A percentile compares a stretch with the other conserved stretches of the same genome.
These are phyloP conservation scores for Apophysomyces elegans DNA, from an alignment of 371 early-diverging fungal genomes.

Conservation along the genomic window DNA sequence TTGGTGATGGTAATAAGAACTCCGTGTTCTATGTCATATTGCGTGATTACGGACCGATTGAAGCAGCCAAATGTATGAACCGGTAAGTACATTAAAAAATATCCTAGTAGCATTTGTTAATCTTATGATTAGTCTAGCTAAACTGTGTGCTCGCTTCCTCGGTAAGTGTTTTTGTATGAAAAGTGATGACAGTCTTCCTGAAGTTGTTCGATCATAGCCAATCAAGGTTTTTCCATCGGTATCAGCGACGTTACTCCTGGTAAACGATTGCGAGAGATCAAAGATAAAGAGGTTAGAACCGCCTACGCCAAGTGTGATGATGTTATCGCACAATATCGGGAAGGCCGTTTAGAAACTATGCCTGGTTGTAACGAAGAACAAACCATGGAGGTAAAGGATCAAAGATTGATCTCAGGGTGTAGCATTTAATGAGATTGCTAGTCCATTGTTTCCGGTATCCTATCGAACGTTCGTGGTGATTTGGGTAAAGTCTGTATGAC, in stretches of 20 bases:
- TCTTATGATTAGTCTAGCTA: constrained; percentile 65
- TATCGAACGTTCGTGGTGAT: constrained; percentile 95
- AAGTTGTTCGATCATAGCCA: constrained; percentile 46
- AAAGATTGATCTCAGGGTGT: neutral
- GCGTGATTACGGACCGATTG: constrained; percentile 89
- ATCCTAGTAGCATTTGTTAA: neutral
- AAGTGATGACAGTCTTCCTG: neutral
- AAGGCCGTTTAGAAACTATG: constrained; percentile 79
- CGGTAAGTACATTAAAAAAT: constrained; percentile 33
- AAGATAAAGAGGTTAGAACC: constrained; percentile 76
- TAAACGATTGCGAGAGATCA: constrained; percentile 71
- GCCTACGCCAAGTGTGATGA: constrained; percentile 91
- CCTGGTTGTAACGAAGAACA: constrained; percentile 91
- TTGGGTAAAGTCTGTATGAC: constrained; percentile 95
- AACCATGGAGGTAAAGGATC: constrained; percentile 76
- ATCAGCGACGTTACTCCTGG: constrained; percentile 98
- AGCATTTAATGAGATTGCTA: constrained; percentile 9
- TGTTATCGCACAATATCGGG: constrained; percentile 72
- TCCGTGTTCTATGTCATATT: constrained; percentile 93
- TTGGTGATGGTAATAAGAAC: constrained; percentile 97
- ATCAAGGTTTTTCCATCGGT: constrained; percentile 98
- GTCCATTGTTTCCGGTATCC: constrained; percentile 85
- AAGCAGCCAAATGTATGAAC: constrained; percentile 94
- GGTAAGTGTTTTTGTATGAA: constrained; percentile 45
- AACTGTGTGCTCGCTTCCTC: constrained; percentile 92